A percentile compares a stretch with the other conserved stretches of the same genome.
Evolutionary conservation across 2,329 filamentous ascomycete species (phyloP).

Genomic region (Fusarium napiforme): DNA sequence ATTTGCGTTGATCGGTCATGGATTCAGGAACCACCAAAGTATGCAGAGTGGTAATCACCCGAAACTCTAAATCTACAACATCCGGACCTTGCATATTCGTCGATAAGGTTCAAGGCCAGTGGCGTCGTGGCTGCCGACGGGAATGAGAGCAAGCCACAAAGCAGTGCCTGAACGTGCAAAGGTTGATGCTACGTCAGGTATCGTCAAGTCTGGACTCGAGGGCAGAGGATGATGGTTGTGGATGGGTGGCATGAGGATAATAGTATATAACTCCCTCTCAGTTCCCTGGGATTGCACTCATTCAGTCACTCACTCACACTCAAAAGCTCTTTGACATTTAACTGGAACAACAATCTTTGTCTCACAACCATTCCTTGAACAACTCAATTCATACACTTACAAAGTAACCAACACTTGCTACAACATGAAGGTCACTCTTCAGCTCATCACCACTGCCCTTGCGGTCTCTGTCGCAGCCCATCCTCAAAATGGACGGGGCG

Average conservation of each 20-base stretch:
- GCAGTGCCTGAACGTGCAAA: not conserved
- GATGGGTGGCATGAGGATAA: no score
- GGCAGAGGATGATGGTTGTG: not conserved
- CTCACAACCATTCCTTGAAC: not conserved
- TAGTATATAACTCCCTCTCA: not conserved
- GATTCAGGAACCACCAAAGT: constrained; percentile 5
- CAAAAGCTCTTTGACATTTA: not conserved
- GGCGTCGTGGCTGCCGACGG: constrained; percentile 5
- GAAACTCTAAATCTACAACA: not conserved
- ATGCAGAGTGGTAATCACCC: not conserved
- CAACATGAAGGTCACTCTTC: constrained; percentile 17
- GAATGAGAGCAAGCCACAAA: constrained; percentile 15
- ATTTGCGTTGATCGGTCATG: not conserved
- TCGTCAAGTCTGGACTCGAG: not conserved
- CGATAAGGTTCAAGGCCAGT: constrained; percentile 8
- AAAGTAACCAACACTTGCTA: not conserved
- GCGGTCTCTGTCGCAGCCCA: constrained; percentile 7
- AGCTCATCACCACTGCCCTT: not conserved
- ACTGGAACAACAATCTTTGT: not conserved
- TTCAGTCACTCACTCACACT: not conserved
- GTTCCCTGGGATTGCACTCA: not conserved
- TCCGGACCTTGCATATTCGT: not conserved
- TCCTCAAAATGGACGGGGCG: not conserved
- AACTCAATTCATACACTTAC: not conserved
- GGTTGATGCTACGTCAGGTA: constrained; percentile 1